These are phyloP conservation scores for Rasamsonia emersonii DNA, from an alignment of 2,329 filamentous ascomycete species.

Conservation along the genomic window DNA sequence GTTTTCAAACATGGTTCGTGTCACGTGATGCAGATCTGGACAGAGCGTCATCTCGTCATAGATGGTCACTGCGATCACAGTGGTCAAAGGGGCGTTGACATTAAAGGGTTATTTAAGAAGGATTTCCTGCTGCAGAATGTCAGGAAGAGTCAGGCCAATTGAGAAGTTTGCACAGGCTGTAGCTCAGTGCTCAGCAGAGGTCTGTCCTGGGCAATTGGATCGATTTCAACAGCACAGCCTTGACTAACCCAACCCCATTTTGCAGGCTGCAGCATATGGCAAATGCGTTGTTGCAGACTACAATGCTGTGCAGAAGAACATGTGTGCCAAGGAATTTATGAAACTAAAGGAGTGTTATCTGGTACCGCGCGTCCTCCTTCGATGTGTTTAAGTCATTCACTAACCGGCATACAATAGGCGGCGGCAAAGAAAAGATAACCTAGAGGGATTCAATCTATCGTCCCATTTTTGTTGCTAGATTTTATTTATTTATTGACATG, in stretches of 20 bases:
- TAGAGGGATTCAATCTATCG: no score
- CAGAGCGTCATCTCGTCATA: no score
- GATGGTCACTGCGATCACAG: no score
- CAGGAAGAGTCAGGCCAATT: constrained; percentile 51
- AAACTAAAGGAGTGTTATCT: constrained; percentile 79
- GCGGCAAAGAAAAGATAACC: constrained; percentile 45
- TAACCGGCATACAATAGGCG: no score
- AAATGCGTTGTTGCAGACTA: constrained; percentile 89
- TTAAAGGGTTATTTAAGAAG: constrained; percentile 4
- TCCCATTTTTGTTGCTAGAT: no score
- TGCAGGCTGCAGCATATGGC: constrained; percentile 73
- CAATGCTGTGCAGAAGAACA: constrained; percentile 81
- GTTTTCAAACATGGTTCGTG: no score
- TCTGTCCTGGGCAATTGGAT: constrained; percentile 31
- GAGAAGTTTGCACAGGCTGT: constrained; percentile 60
- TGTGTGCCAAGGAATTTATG: constrained; percentile 79
- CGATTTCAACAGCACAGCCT: neutral
- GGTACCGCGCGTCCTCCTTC: no score
- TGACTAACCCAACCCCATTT: constrained; percentile 2
- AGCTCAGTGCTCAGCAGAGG: constrained; percentile 58
- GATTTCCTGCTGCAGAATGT: no score
- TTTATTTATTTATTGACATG: constrained; percentile 1
- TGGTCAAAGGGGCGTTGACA: no score
- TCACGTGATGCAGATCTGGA: no score
- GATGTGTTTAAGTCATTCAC: no score